These are phyloP conservation scores for Stagonosporopsis chrysanthemi DNA, from an alignment of 2,329 filamentous ascomycete genomes.

Conservation along the genomic window DNA sequence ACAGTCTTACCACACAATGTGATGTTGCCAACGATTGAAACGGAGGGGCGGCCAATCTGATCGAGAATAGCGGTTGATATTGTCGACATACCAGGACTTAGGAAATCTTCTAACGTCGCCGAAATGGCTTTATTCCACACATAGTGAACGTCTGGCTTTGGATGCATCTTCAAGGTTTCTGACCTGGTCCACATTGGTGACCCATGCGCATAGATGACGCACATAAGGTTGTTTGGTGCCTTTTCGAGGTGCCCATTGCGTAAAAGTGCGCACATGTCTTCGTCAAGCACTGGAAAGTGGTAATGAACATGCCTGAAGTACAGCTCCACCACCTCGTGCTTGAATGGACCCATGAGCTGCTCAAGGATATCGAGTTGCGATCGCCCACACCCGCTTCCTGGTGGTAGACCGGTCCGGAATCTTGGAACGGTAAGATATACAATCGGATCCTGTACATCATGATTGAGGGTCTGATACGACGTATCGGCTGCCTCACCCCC, in stretches of 20 bases:
- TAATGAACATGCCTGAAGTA: constrained; percentile 53
- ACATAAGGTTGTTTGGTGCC: constrained; percentile 49
- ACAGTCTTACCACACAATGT: constrained; percentile 62
- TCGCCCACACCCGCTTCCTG: constrained; percentile 45
- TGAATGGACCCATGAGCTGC: constrained; percentile 51
- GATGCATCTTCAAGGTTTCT: constrained; percentile 45
- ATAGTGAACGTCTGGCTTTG: constrained; percentile 49
- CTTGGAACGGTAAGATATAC: constrained; percentile 58
- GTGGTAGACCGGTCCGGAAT: constrained; percentile 56
- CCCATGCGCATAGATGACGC: constrained; percentile 50
- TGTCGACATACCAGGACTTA: constrained; percentile 52
- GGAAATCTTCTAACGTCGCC: constrained; percentile 53
- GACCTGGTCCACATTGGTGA: constrained; percentile 50
- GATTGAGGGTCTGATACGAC: constrained; percentile 60
- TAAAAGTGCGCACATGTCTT: constrained; percentile 46
- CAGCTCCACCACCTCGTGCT: constrained; percentile 52
- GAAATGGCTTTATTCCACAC: constrained; percentile 54
- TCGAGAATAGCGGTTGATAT: constrained; percentile 52
- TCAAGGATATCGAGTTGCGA: constrained; percentile 52
- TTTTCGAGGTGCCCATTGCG: constrained; percentile 45
- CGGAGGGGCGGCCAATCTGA: constrained; percentile 51
- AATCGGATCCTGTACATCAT: constrained; percentile 51
- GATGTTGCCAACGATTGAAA: constrained; percentile 57
- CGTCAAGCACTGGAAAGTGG: constrained; percentile 52
- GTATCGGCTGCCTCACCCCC: constrained; percentile 39